Evolutionary conservation across 2,329 filamentous ascomycete genomes (phyloP).

Genomic region (Hysterium pulicare): DNA sequence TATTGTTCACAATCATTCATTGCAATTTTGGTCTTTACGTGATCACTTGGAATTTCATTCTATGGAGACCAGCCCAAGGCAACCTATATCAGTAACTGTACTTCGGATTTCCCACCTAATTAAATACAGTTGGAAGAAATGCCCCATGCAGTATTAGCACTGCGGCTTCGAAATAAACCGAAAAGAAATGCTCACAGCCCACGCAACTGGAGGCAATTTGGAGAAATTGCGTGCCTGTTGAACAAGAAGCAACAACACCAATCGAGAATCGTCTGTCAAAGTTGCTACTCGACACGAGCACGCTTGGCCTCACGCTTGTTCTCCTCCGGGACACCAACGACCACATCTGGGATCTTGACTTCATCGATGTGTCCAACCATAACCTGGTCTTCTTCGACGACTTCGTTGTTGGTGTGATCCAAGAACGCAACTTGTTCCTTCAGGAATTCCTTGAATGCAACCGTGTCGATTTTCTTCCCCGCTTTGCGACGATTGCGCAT

Average conservation of each 20-base stretch:
- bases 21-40: neutral
- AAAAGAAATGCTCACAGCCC: neutral
- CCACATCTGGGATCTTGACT: constrained; percentile 23
- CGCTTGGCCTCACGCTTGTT: neutral
- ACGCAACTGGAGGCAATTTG: neutral
- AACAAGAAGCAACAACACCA: too few relatives aligned
- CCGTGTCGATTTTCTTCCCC: constrained; percentile 29
- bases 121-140: too few relatives aligned
- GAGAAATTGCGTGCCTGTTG: too few relatives aligned
- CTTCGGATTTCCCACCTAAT: too few relatives aligned
- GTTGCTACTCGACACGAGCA: neutral
- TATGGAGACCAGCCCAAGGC: neutral
- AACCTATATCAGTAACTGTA: too few relatives aligned
- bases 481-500: constrained; percentile 33
- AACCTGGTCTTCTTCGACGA: constrained; percentile 29
- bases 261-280: too few relatives aligned
- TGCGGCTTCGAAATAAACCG: too few relatives aligned
- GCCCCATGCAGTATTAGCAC: too few relatives aligned
- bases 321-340: constrained; percentile 14
- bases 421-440: constrained; percentile 30
- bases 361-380: constrained; percentile 25
- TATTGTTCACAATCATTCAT: neutral
- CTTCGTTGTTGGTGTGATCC: constrained; percentile 32
- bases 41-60: neutral
- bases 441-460: constrained; percentile 34